These are phyloP conservation scores for Monilinia aucupariae DNA, from an alignment of 2,329 filamentous ascomycete species.

Conservation along the genomic window DNA sequence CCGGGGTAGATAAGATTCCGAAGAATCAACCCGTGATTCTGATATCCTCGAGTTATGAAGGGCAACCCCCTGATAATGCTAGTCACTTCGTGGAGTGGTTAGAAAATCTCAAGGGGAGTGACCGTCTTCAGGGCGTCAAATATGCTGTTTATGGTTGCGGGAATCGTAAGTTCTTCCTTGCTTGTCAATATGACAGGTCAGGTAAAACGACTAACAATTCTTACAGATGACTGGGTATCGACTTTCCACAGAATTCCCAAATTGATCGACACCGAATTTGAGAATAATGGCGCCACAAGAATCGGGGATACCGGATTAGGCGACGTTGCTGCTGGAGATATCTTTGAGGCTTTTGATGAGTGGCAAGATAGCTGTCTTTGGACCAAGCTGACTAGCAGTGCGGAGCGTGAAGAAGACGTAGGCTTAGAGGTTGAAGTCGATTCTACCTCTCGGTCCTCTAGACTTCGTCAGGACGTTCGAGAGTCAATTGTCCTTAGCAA, in stretches of 20 bases:
- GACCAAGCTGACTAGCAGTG: constrained; percentile 32
- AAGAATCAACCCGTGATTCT: constrained; percentile 58
- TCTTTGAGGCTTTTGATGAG: constrained; percentile 62
- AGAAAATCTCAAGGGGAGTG: constrained; percentile 34
- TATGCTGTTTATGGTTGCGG: constrained; percentile 70
- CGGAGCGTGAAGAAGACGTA: not conserved
- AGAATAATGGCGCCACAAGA: constrained; percentile 16
- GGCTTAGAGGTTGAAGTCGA: constrained; percentile 13
- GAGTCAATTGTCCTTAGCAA: constrained; percentile 55
- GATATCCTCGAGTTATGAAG: constrained; percentile 68
- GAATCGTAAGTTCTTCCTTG: constrained; percentile 36
- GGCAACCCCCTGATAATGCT: constrained; percentile 68
- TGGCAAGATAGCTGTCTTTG: constrained; percentile 60
- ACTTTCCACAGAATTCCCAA: constrained; percentile 66
- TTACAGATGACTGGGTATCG: constrained; percentile 45
- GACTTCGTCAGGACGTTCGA: constrained; percentile 56
- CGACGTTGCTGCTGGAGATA: constrained; percentile 42
- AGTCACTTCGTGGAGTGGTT: constrained; percentile 64
- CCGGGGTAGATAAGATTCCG: constrained; percentile 54
- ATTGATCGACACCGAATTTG: constrained; percentile 45
- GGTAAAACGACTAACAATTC: constrained; percentile 24
- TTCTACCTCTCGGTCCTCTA: constrained; percentile 25
- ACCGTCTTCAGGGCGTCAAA: constrained; percentile 49
- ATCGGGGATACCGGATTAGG: constrained; percentile 2
- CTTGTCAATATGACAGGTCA: constrained; percentile 23